phyloP scores from a whole-genome alignment of 129 eudicot species.

The Flaveria ramosissima region DNA sequence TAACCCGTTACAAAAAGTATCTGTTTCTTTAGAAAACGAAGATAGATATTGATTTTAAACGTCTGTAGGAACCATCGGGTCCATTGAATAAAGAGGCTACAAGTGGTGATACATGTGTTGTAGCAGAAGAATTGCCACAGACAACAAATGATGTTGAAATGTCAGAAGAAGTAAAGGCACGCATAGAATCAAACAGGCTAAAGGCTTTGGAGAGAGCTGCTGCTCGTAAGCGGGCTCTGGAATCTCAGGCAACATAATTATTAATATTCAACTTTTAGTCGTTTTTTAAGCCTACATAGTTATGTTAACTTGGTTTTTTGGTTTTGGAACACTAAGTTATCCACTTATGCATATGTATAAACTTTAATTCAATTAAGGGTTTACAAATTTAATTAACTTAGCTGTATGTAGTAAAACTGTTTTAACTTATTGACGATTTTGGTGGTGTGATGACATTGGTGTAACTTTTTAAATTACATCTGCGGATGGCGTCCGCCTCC shows the following conservation, averaged over 20 bases:
- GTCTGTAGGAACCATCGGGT: slow-evolving; percentile 47
- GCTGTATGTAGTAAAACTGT: too few species aligned
- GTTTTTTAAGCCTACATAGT: too few species aligned
- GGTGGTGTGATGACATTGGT: too few species aligned
- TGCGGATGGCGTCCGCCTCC: too few species aligned
- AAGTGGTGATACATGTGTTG: slow-evolving; percentile 31
- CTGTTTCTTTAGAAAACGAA: not conserved
- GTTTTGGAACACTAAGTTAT: too few species aligned
- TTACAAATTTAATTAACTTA: too few species aligned
- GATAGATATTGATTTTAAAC: not conserved
- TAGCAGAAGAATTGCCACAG: slow-evolving; percentile 27
- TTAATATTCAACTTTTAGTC: not conserved
- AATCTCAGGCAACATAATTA: slow-evolving; percentile 30
- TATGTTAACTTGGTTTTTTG: too few species aligned
- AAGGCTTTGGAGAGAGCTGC: slow-evolving; percentile 91
- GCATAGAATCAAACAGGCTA: slow-evolving; percentile 77
- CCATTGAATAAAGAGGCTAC: slow-evolving; percentile 24
- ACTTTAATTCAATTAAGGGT: too few species aligned
- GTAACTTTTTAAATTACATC: too few species aligned
- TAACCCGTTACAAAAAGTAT: not conserved
- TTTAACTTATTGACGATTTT: too few species aligned
- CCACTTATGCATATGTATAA: too few species aligned
- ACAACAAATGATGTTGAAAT: slow-evolving; percentile 33
- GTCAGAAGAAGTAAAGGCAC: slow-evolving; percentile 72
- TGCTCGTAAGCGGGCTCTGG: slow-evolving; percentile 54